These are phyloP conservation scores for Canavalia gladiata DNA, from an alignment of 306 rosid species.

Conservation along the genomic window DNA sequence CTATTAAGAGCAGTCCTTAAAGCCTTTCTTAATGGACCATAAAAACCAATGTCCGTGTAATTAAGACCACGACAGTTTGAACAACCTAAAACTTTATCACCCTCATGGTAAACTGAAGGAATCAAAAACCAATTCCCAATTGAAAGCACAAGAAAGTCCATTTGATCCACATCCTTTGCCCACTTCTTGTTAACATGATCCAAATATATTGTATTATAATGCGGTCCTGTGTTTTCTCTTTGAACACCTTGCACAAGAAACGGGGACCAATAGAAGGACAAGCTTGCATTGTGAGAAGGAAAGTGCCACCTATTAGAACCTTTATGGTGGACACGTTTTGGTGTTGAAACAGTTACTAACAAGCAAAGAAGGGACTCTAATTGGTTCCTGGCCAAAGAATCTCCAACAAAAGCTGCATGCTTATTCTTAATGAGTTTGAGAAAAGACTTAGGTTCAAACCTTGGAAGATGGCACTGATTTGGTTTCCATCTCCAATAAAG, in stretches of 20 bases:
- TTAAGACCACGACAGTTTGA: conserved; percentile 60
- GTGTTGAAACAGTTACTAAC: conserved; percentile 63
- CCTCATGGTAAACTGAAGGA: conserved; percentile 77
- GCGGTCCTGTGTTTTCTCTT: conserved; percentile 56
- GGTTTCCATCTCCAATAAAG: conserved; percentile 87
- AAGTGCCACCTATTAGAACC: conserved; percentile 67
- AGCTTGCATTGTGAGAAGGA: conserved; percentile 58
- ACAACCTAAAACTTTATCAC: conserved; percentile 64
- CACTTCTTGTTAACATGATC: conserved; percentile 70
- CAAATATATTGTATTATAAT: conserved; percentile 61
- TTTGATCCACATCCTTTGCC: conserved; percentile 59
- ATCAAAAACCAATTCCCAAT: conserved; percentile 81
- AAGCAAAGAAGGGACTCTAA: conserved; percentile 81
- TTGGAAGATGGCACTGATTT: conserved; percentile 61
- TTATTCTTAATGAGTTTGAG: conserved; percentile 62
- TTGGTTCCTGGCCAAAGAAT: conserved; percentile 87
- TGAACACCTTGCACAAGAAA: conserved; percentile 76
- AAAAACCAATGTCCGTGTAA: conserved; percentile 67
- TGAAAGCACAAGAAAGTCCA: conserved; percentile 69
- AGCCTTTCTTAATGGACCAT: conserved; percentile 72
- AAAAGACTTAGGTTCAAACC: conserved; percentile 75
- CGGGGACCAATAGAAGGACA: conserved; percentile 83
- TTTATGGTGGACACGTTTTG: conserved; percentile 56
- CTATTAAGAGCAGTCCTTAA: conserved; percentile 57
- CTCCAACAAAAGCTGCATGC: conserved; percentile 78